These are phyloP conservation scores for Myriangium duriaei DNA, from an alignment of 2,329 filamentous ascomycete genomes.

Conservation along the genomic window DNA sequence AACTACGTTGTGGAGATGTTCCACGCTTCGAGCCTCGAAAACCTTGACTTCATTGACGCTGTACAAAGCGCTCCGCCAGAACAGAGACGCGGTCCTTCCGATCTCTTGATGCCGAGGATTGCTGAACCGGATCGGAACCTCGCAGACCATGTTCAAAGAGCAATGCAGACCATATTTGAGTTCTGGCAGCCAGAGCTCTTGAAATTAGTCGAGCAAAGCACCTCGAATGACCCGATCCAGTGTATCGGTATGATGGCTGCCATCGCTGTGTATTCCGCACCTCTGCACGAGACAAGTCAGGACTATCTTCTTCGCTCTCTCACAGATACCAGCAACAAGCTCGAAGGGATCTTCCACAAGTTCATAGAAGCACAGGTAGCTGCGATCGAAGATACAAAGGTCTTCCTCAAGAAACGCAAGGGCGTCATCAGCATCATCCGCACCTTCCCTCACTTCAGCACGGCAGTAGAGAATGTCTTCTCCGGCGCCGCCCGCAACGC, in stretches of 20 bases:
- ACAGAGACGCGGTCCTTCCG: conserved; percentile 51
- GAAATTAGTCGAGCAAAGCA: conserved; percentile 69
- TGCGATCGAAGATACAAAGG: conserved; percentile 94
- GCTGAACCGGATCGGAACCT: conserved; percentile 83
- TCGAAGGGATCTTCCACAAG: conserved; percentile 67
- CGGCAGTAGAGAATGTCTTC: conserved; percentile 74
- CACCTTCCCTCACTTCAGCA: conserved; percentile 78
- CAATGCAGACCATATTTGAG: conserved; percentile 79
- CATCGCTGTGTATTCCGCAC: conserved; percentile 65
- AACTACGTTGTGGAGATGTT: conserved; percentile 98
- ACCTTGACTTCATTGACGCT: conserved; percentile 70
- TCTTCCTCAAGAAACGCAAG: conserved; percentile 97
- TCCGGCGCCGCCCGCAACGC: conserved; percentile 28
- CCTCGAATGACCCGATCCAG: conserved; percentile 75
- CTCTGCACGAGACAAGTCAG: conserved; percentile 81
- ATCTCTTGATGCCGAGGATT: conserved; percentile 59
- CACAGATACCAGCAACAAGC: conserved; percentile 55
- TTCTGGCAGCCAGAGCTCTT: conserved; percentile 72
- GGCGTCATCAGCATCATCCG: conserved; percentile 93
- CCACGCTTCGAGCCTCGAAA: conserved; percentile 76
- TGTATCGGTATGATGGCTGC: conserved; percentile 74
- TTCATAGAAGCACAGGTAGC: conserved; percentile 93
- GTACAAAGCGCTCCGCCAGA: conserved; percentile 55
- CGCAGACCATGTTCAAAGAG: conserved; percentile 69
- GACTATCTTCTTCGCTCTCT: conserved; percentile 74